These are phyloP conservation scores for Murraya koenigii DNA, from an alignment of 345 rosid genomes.

Conservation along the genomic window DNA sequence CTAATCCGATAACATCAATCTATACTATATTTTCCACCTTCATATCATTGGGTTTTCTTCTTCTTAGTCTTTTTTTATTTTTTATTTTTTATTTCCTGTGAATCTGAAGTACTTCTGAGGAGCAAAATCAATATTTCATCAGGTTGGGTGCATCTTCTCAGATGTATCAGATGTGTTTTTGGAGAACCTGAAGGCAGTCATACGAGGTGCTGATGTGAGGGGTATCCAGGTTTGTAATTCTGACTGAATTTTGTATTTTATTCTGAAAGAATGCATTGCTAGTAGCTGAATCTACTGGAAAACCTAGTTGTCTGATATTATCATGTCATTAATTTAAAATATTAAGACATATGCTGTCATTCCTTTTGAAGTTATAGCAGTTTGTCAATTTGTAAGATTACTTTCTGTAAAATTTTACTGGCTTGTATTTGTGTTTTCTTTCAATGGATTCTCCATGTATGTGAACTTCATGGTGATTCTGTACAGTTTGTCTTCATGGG, in stretches of 20 bases:
- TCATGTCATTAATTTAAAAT: slow-evolving; percentile 6
- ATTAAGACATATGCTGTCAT: not conserved
- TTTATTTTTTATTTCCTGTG: not conserved
- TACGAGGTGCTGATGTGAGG: slow-evolving; percentile 27
- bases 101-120: slow-evolving; percentile 3
- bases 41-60: not conserved
- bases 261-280: not conserved
- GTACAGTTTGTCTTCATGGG: slow-evolving; percentile 61
- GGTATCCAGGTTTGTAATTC: slow-evolving; percentile 49
- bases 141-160: slow-evolving; percentile 64
- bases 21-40: not conserved
- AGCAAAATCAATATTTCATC: slow-evolving; percentile 14
- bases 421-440: not conserved
- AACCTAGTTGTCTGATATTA: slow-evolving; percentile 2
- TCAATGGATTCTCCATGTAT: slow-evolving; percentile 2
- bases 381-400: slow-evolving; percentile 8
- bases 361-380: not conserved
- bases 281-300: not conserved
- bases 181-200: slow-evolving; percentile 43
- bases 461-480: slow-evolving; percentile 13
- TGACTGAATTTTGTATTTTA: not conserved
- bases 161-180: slow-evolving; percentile 49
- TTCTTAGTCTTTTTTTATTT: too few relatives aligned
- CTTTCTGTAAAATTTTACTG: slow-evolving; percentile 8
- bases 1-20: not conserved